Evolutionary conservation across 1,284 basidiomycete species (phyloP).

Genomic region (Cryptococcus hybrid): DNA sequence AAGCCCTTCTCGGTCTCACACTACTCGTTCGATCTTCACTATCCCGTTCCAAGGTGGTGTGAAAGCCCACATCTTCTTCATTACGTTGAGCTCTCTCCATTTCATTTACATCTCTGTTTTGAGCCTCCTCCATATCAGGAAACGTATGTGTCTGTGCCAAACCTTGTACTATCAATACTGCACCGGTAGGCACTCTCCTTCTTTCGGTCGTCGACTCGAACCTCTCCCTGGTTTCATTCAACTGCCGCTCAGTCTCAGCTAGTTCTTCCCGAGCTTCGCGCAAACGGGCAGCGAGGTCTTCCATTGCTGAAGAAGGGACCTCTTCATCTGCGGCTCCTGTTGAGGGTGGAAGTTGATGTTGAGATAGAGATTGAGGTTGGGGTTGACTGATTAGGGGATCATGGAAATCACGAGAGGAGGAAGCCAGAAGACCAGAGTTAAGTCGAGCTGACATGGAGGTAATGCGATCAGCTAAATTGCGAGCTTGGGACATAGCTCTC

Average conservation of each 20-base stretch:
- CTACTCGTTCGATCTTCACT: not conserved
- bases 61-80: not conserved
- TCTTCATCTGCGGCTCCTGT: not conserved
- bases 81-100: no score
- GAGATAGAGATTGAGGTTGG: not conserved
- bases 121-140: no score
- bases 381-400: no score
- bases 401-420: not conserved
- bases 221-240: conserved; percentile 6
- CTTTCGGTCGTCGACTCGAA: conserved; percentile 7
- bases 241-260: conserved; percentile 6
- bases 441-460: not conserved
- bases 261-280: conserved; percentile 13
- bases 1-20: conserved; percentile 8
- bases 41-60: not conserved
- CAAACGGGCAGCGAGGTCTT: conserved; percentile 2
- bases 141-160: conserved; percentile 43
- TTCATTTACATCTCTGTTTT: no score
- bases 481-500: not conserved
- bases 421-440: not conserved
- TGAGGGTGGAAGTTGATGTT: not conserved
- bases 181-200: conserved; percentile 30
- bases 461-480: not conserved
- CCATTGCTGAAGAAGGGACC: not conserved
- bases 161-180: conserved; percentile 48